Evolutionary conservation across 1,284 basidiomycete species (phyloP), one percentile per base, ranked within the genome.

Genomic region (Porogramme epimiltina): DNA sequence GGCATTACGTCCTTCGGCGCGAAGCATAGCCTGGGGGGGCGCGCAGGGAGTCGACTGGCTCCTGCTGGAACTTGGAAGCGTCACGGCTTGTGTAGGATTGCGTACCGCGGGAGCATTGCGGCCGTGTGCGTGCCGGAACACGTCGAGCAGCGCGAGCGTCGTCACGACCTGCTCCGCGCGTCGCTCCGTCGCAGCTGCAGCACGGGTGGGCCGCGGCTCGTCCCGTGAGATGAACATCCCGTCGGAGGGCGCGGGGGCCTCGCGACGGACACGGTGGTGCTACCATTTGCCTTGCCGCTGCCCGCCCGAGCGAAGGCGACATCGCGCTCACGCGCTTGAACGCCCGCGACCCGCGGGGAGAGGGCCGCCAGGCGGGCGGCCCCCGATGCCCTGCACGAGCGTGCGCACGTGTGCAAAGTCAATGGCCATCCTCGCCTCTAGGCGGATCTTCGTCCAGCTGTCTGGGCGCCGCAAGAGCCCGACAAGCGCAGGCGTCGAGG

Each of bases 371-470:
- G 54, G 45, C 18, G 40, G 66, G 1, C 67, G 61, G 16, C 86
- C 85, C 63, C 89, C 87, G 52, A 89, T 88, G 1, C 87, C 87
- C 71, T 81, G 78, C 3, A 86, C 86, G 24, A 86, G 66, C 54
- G 70, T 80, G 43, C 85, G 71, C 45, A 88, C 76, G 57, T 80
- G 75, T 33, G 62, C 34, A 18, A 6, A 16, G 13, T 6, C 9
- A 22, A 42, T 45, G 25, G 55, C 60, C 70, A 57, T 87, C 84
- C 42, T 85, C 82, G 2, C 86, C 86, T 86, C 84, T 13, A 85
- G 70, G 18, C 75, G 73, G 13, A 85, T 71, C 33, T 67, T 71
- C 37, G 37, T 47, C 80, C 81, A 82, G 46, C 80, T 77, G 46
- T 73, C 68, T 10, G 60, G 59, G 15, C 74, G 66, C 3, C 75